A percentile compares a stretch with the other conserved stretches of the same genome.
Evolutionary conservation across 306 rosid genomes (phyloP).

Genomic region (Vigna unguiculata): DNA sequence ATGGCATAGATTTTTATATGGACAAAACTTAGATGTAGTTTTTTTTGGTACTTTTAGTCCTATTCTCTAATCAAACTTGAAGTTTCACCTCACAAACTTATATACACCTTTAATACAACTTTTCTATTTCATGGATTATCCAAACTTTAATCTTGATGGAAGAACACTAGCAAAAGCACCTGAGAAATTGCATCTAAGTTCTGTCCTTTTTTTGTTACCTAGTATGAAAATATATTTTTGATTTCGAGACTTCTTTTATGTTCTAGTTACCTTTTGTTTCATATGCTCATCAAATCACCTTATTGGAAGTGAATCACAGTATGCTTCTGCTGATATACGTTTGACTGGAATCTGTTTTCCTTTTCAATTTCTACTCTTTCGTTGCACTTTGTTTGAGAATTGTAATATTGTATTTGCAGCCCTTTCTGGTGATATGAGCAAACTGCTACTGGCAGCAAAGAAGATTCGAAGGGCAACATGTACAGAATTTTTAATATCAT

Average conservation of each 20-base stretch:
- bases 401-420: constrained; percentile 53
- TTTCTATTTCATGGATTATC: background rate
- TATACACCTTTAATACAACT: background rate
- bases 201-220: background rate
- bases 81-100: background rate
- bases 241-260: background rate
- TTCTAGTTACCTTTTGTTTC: background rate
- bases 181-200: background rate
- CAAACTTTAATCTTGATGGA: background rate
- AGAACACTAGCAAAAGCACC: background rate
- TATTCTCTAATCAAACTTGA: background rate
- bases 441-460: constrained; percentile 81
- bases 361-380: background rate
- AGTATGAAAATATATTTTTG: background rate
- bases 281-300: constrained; percentile 8
- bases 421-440: constrained; percentile 79
- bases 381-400: constrained; percentile 18
- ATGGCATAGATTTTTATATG: background rate
- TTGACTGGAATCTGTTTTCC: constrained; percentile 24
- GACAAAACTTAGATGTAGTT: background rate
- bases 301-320: constrained; percentile 24
- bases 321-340: background rate
- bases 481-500: constrained; percentile 76
- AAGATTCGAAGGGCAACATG: constrained; percentile 80
- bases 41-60: background rate